Evolutionary conservation across 805 yeast genomes (phyloP).

Genomic region (Phaffomyces opuntiae): DNA sequence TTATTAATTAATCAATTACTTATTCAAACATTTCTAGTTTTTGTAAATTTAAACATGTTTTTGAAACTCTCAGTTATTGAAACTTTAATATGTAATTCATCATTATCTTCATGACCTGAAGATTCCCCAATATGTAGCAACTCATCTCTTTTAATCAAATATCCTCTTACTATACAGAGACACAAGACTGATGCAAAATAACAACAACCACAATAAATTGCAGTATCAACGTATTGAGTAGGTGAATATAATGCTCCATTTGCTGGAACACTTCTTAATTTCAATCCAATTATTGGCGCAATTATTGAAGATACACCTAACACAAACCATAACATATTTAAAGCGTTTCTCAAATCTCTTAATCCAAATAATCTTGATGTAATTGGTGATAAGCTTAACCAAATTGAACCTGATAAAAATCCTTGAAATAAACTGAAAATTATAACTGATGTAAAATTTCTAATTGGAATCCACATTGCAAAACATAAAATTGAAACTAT

Average conservation of each 20-base stretch:
- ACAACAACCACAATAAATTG: slow-evolving; percentile 53
- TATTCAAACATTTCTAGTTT: slow-evolving; percentile 2
- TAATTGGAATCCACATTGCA: slow-evolving; percentile 53
- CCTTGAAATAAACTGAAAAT: slow-evolving; percentile 49
- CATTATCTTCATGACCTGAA: slow-evolving; percentile 22
- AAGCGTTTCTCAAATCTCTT: slow-evolving; percentile 39
- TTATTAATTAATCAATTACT: no score
- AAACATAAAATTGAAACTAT: slow-evolving; percentile 34
- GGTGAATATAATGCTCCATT: slow-evolving; percentile 30
- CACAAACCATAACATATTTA: slow-evolving; percentile 47
- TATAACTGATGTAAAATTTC: slow-evolving; percentile 49
- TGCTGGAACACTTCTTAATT: slow-evolving; percentile 31
- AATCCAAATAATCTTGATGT: slow-evolving; percentile 49
- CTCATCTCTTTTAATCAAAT: slow-evolving; percentile 44
- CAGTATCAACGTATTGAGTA: slow-evolving; percentile 43
- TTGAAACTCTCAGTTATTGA: neutral
- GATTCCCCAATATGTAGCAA: slow-evolving; percentile 18
- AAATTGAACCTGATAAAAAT: slow-evolving; percentile 52
- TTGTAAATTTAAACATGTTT: slow-evolving; percentile 8
- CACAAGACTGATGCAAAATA: slow-evolving; percentile 39
- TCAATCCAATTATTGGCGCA: slow-evolving; percentile 55
- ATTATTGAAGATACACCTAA: slow-evolving; percentile 44
- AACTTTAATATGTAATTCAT: slow-evolving; percentile 18
- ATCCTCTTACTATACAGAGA: slow-evolving; percentile 44
- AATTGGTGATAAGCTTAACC: slow-evolving; percentile 48